These are phyloP conservation scores for Diplodia corticola DNA, from an alignment of 2,329 filamentous ascomycete species.

Conservation along the genomic window DNA sequence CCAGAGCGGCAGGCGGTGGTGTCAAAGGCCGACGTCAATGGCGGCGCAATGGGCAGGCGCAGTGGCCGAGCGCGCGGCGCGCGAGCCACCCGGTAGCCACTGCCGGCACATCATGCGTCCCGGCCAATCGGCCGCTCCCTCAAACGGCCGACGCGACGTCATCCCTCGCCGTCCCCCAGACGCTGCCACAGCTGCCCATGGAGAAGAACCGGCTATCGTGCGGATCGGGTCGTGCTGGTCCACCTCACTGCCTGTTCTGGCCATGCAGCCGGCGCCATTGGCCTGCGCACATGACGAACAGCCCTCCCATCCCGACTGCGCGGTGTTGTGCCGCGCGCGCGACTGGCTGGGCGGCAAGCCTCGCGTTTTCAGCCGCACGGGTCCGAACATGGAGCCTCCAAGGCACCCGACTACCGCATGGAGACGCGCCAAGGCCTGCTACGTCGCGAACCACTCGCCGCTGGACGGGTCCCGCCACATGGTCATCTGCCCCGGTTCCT, in stretches of 20 bases:
- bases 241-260: not conserved
- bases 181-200: not conserved
- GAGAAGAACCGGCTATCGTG: not conserved
- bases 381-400: not conserved
- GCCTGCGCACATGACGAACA: not conserved
- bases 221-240: constrained; percentile 9
- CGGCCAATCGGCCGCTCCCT: not conserved
- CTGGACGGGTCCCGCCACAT: not conserved
- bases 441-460: not conserved
- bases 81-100: not conserved
- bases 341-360: not conserved
- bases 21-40: constrained; percentile 16
- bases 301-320: not conserved
- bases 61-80: not conserved
- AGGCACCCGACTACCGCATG: not conserved
- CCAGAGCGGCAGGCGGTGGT: not conserved
- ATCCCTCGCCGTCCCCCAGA: not conserved
- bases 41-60: not conserved
- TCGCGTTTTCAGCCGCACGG: constrained; percentile 7
- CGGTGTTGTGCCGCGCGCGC: not conserved
- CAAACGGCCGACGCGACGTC: constrained; percentile 5
- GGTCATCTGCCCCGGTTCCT: not conserved
- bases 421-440: not conserved
- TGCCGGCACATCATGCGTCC: constrained; percentile 5
- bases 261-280: not conserved